Percentiles rank a stretch among this genome's conserved stretches.
Conservation (phyloP, 2,329 filamentous ascomycete genomes). For the Aspergillus awamori region DNA sequence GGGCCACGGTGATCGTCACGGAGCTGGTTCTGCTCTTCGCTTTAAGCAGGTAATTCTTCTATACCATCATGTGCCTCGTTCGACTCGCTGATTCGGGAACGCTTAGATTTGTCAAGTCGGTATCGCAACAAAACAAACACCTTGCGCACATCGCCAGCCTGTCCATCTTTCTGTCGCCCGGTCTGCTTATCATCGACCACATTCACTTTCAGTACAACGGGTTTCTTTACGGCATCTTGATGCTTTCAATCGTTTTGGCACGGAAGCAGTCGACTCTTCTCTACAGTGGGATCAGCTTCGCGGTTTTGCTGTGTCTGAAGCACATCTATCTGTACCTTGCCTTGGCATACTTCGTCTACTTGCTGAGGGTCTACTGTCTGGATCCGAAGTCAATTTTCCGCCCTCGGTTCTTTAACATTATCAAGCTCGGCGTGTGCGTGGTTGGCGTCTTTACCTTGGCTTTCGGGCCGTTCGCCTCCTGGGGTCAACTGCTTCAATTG, state of each 20-base stretch:
- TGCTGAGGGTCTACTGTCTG: constrained; percentile 87
- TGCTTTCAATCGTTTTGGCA: constrained; percentile 83
- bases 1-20: constrained; percentile 80
- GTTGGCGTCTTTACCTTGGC: constrained; percentile 72
- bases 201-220: constrained; percentile 99
- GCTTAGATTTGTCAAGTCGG: constrained; percentile 76
- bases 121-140: constrained; percentile 65
- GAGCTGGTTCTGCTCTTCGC: constrained; percentile 85
- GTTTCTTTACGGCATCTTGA: constrained; percentile 86
- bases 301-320: constrained; percentile 86
- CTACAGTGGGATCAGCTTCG: constrained; percentile 79
- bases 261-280: constrained; percentile 75
- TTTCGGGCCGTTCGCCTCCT: constrained; percentile 83
- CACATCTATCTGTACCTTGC: constrained; percentile 98
- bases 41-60: constrained; percentile 65
- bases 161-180: constrained; percentile 87
- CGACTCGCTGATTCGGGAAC: constrained; percentile 22
- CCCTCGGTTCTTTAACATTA: constrained; percentile 74
- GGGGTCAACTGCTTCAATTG: constrained; percentile 82
- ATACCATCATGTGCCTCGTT: not conserved
- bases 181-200: constrained; percentile 94
- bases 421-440: constrained; percentile 80
- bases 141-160: constrained; percentile 84
- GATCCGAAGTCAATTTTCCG: constrained; percentile 74
- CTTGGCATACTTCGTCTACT: constrained; percentile 91